These are phyloP conservation scores for Fragilaria crotonensis DNA, from an alignment of 108 stramenopile genomes.

Conservation along the genomic window DNA sequence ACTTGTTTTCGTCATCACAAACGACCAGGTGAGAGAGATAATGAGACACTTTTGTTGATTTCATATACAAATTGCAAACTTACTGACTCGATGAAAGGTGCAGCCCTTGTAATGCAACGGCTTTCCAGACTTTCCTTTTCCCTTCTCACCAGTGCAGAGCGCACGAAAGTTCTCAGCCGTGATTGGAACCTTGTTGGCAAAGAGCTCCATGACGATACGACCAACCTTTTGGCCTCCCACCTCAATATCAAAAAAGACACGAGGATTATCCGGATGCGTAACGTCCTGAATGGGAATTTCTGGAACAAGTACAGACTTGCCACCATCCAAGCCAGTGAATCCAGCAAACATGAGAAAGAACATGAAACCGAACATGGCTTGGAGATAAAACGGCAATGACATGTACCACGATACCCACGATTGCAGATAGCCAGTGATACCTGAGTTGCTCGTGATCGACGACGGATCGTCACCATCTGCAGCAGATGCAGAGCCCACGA, in stretches of 20 bases:
- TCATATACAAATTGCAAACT: neutral
- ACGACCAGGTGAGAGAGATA: neutral
- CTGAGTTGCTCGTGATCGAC: no score
- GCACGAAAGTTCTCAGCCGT: constrained; percentile 97
- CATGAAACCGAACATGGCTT: constrained; percentile 5
- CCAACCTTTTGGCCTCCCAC: constrained; percentile 33
- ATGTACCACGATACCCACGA: no score
- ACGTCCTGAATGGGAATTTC: neutral
- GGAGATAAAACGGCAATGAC: neutral
- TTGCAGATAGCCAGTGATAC: no score
- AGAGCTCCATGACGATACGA: constrained; percentile 88
- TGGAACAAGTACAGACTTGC: constrained; percentile 2
- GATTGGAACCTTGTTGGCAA: constrained; percentile 85
- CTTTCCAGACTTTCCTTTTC: constrained; percentile 70
- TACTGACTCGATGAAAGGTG: constrained; percentile 86
- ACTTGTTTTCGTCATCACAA: constrained; percentile 13
- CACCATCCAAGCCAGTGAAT: constrained; percentile 31
- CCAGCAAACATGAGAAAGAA: constrained; percentile 21
- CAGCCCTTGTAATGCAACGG: constrained; percentile 82
- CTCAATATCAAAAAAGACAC: constrained; percentile 78
- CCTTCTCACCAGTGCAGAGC: constrained; percentile 91
- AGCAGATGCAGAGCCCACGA: no score
- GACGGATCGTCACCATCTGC: no score
- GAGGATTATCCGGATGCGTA: constrained; percentile 13
- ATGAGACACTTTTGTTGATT: neutral